Evolutionary conservation across 768 basidiomycete genomes (phyloP), one percentile per base, ranked within the genome.

Genomic region (Mycena galericulata): DNA sequence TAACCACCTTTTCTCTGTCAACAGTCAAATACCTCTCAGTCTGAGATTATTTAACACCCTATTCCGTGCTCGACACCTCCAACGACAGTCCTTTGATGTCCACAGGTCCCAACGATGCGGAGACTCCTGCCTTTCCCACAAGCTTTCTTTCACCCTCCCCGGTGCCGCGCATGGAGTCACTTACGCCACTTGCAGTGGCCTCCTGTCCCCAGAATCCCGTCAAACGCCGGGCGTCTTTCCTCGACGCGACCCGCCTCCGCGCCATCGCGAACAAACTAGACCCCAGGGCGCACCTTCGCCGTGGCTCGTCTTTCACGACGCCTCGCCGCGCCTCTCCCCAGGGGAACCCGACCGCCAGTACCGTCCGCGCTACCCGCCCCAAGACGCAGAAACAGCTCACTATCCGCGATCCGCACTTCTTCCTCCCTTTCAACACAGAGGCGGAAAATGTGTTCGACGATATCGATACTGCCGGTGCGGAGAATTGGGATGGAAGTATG

Each of bases 81-180:
- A 26, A 43, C 27, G 34, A 36, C 62, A 41, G 22, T 51, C 45
- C 32, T 30, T 40, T 62, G 47, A 34, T 53, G 43, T 45, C 62
- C 2, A 17, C 26, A 22, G 46, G 53, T 20, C 36, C 29, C 62
- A 29, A 43, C 5, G 32, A 55, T 22, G 43, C 45, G 12, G 15
- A 26, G 20, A 41, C 17, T 18, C 50, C 40, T 11, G 61, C 36
- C 20, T 53, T 34, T 36, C 49, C 26, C 20, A 38, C 34, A 2
- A 11, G 2, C 10, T 15, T 20, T 8, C 32, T n/a, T n/a, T n/a
- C 12, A 4, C 46, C 5, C 10, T 20, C 27, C 17, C 20, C 47
- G 5, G 24, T 36, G 26, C 10, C 24, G 26, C 60, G 30, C 41
- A 34, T 22, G 11, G 40, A 45, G 14, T 47, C 53, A n/a, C 29